Evolutionary conservation across 495 filamentous ascomycete genomes (phyloP).

Genomic region (Penicillium taxi): DNA sequence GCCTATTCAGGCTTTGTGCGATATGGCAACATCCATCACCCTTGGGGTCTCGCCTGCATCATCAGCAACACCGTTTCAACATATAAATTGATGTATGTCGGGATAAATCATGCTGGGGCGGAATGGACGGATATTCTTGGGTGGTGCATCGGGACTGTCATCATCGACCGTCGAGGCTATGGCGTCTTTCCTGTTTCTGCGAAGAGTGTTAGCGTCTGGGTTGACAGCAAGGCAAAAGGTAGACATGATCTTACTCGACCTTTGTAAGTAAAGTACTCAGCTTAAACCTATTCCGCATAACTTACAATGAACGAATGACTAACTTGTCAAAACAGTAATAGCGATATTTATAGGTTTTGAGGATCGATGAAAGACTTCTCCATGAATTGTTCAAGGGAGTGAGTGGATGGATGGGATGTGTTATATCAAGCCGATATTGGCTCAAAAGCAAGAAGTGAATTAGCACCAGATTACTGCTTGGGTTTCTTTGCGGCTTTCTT

Average conservation of each 20-base stretch:
- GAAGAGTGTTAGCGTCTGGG: conserved; percentile 54
- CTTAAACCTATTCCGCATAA: neutral
- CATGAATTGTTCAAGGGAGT: too few species aligned
- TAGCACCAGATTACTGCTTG: too few species aligned
- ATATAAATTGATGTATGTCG: conserved; percentile 57
- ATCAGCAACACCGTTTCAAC: conserved; percentile 43
- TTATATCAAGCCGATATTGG: too few species aligned
- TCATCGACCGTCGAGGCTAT: conserved; percentile 48
- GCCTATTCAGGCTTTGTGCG: conserved; percentile 45
- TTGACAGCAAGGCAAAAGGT: conserved; percentile 33
- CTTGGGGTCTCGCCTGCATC: conserved; percentile 49
- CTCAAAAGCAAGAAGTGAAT: too few species aligned
- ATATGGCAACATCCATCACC: conserved; percentile 47
- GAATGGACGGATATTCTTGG: conserved; percentile 57
- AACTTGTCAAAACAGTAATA: neutral
- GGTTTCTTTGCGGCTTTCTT: too few species aligned
- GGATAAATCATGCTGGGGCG: conserved; percentile 49
- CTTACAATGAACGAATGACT: neutral
- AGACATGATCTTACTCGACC: conserved; percentile 7
- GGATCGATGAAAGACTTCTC: too few species aligned
- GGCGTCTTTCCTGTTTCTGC: conserved; percentile 47
- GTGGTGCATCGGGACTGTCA: conserved; percentile 39
- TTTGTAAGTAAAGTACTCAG: conserved; percentile 12
- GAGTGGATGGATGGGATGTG: too few species aligned
- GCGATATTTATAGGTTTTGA: neutral